Percentiles rank a stretch among this genome's conserved stretches.
Evolutionary conservation across 2,329 filamentous ascomycete species (phyloP).

Genomic region (Fusarium falciforme): DNA sequence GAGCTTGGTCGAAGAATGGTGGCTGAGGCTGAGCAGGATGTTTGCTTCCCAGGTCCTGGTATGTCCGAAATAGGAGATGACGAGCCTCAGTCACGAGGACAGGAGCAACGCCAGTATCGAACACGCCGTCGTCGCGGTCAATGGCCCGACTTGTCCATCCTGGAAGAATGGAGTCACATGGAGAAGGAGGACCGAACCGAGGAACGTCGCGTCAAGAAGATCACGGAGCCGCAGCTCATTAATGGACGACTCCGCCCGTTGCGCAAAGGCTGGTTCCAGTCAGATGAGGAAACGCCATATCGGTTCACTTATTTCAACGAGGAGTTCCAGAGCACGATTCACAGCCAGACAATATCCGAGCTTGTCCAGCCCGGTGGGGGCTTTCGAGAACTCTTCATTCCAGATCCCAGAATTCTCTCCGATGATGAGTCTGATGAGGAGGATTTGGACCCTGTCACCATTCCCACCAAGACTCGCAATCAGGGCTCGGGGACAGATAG

Average conservation of each 20-base stretch:
- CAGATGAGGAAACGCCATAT: conserved; percentile 91
- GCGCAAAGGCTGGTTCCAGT: conserved; percentile 83
- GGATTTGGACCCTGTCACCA: conserved; percentile 53
- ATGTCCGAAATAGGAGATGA: conserved; percentile 86
- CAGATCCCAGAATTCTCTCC: conserved; percentile 80
- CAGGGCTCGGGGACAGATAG: conserved; percentile 46
- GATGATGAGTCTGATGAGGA: conserved; percentile 80
- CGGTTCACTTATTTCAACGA: conserved; percentile 99
- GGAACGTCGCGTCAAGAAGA: conserved; percentile 86
- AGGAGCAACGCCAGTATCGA: conserved; percentile 48
- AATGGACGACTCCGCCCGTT: conserved; percentile 88
- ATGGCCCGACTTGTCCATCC: conserved; percentile 86
- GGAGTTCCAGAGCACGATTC: conserved; percentile 93
- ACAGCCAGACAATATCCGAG: conserved; percentile 95
- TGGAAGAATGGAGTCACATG: conserved; percentile 90
- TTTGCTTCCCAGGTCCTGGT: conserved; percentile 83
- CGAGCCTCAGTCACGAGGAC: conserved; percentile 65
- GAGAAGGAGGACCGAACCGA: conserved; percentile 88
- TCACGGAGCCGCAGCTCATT: conserved; percentile 92
- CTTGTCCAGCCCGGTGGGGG: conserved; percentile 85
- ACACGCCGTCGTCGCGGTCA: conserved; percentile 72
- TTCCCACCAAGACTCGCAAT: conserved; percentile 40
- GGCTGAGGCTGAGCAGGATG: conserved; percentile 81
- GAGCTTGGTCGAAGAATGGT: conserved; percentile 60
- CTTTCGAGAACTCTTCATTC: conserved; percentile 90